Evolutionary conservation across 2,329 filamentous ascomycete species (phyloP).

Genomic region (Sclerotinia nivalis): DNA sequence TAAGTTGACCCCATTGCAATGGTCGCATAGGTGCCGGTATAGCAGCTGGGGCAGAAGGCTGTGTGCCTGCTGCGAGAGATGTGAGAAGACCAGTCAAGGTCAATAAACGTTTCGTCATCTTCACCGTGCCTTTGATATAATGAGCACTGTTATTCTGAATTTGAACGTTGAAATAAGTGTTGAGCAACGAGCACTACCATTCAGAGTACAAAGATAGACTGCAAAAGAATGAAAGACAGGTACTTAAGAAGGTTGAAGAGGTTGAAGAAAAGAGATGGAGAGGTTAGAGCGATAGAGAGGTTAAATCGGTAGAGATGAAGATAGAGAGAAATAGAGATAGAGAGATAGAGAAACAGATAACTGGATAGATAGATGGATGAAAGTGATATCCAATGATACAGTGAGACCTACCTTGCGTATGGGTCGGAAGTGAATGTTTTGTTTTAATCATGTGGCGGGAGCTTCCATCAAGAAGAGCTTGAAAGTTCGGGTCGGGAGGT

Average conservation of each 20-base stretch:
- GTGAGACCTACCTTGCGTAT: not conserved
- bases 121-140: not conserved
- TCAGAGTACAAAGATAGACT: not conserved
- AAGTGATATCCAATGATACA: not conserved
- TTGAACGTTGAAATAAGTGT: not conserved
- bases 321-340: not conserved
- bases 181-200: not conserved
- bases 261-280: not conserved
- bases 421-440: not conserved
- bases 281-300: not conserved
- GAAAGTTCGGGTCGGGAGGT: not conserved
- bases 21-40: constrained; percentile 79
- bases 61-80: constrained; percentile 51
- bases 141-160: not conserved
- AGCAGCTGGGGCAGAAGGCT: constrained; percentile 79
- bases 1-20: constrained; percentile 89
- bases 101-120: constrained; percentile 30
- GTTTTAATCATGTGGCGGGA: constrained; percentile 22
- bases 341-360: not conserved
- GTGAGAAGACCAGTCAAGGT: constrained; percentile 31
- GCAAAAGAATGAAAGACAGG: not conserved
- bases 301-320: not conserved
- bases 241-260: not conserved
- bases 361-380: not conserved
- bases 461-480: not conserved